phyloP scores from a whole-genome alignment of 2,329 filamentous ascomycete genomes.

The Fusarium illudens region DNA sequence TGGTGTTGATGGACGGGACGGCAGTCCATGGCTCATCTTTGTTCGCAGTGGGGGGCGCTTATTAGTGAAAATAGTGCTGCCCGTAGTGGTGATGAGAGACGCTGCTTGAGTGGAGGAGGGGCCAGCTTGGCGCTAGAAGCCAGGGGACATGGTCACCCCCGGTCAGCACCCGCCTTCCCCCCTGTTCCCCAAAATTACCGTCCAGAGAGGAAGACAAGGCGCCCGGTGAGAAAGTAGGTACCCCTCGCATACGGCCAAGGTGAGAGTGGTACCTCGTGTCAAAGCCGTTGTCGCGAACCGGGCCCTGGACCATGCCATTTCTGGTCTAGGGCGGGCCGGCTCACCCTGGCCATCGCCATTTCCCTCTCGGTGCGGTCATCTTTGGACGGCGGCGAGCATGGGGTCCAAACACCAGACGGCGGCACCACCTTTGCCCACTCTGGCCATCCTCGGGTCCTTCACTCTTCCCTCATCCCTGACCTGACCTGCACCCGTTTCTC shows the following conservation, averaged over 20 bases:
- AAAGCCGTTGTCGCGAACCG: slow-evolving; percentile 19
- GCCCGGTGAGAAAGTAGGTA: slow-evolving; percentile 28
- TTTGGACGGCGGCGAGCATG: slow-evolving; percentile 31
- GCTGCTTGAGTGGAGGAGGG: slow-evolving; percentile 26
- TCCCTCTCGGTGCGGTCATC: slow-evolving; percentile 32
- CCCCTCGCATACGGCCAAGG: not conserved
- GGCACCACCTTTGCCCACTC: slow-evolving; percentile 31
- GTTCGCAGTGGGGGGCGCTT: not conserved
- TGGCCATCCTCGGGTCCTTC: slow-evolving; percentile 32
- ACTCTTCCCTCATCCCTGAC: slow-evolving; percentile 28
- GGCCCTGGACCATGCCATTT: slow-evolving; percentile 24
- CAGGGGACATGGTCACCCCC: slow-evolving; percentile 16
- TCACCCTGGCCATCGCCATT: slow-evolving; percentile 39
- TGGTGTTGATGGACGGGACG: slow-evolving; percentile 27
- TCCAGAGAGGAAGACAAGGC: slow-evolving; percentile 23
- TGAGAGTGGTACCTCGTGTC: slow-evolving; percentile 19
- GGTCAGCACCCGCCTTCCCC: slow-evolving; percentile 34
- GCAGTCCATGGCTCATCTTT: not conserved
- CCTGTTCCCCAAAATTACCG: slow-evolving; percentile 44
- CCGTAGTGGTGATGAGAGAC: slow-evolving; percentile 5
- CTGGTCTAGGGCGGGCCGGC: slow-evolving; percentile 8
- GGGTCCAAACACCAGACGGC: slow-evolving; percentile 40
- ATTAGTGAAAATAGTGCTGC: slow-evolving; percentile 10
- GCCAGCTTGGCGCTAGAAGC: slow-evolving; percentile 24
- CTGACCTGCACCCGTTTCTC: slow-evolving; percentile 3